These are phyloP conservation scores for Hyphopichia wangnamkhiaoensis DNA, from an alignment of 1,139 yeast species.

Conservation along the genomic window DNA sequence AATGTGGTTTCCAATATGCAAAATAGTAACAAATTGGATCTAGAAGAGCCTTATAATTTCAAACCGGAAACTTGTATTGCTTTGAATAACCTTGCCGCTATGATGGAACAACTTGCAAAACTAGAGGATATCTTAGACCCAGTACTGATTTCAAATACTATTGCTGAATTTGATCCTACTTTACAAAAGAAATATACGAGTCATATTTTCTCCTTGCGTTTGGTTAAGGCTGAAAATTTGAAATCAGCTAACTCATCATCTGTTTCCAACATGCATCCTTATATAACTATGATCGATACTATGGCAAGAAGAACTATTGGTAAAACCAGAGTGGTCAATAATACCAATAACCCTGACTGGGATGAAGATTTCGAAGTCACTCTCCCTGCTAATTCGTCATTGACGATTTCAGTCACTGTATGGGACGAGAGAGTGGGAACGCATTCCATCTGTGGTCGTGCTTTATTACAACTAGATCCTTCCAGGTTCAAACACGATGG, in stretches of 20 bases:
- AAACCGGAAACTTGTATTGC: constrained; percentile 70
- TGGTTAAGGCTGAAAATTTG: constrained; percentile 72
- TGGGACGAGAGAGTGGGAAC: constrained; percentile 71
- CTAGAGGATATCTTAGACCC: constrained; percentile 67
- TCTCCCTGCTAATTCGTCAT: constrained; percentile 37
- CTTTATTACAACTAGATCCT: constrained; percentile 65
- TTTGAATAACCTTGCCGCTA: constrained; percentile 66
- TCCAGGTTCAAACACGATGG: constrained; percentile 67
- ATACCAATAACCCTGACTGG: constrained; percentile 77
- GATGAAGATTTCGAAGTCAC: constrained; percentile 81
- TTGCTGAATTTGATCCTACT: constrained; percentile 35
- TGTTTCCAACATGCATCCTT: constrained; percentile 61
- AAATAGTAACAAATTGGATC: constrained; percentile 28
- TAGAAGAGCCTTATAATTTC: constrained; percentile 62
- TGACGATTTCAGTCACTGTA: constrained; percentile 58
- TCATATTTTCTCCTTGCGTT: constrained; percentile 65
- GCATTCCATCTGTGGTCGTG: constrained; percentile 71
- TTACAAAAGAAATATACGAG: constrained; percentile 37
- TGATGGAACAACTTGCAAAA: constrained; percentile 56
- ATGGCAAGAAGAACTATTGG: constrained; percentile 60
- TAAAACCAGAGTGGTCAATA: constrained; percentile 65
- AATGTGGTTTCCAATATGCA: constrained; percentile 50
- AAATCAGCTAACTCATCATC: constrained; percentile 35
- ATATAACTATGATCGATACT: constrained; percentile 68
- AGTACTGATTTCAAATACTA: constrained; percentile 53